A percentile compares a stretch with the other conserved stretches of the same genome.
These are phyloP conservation scores for Letharia columbiana DNA, from an alignment of 495 filamentous ascomycete genomes.

Conservation along the genomic window DNA sequence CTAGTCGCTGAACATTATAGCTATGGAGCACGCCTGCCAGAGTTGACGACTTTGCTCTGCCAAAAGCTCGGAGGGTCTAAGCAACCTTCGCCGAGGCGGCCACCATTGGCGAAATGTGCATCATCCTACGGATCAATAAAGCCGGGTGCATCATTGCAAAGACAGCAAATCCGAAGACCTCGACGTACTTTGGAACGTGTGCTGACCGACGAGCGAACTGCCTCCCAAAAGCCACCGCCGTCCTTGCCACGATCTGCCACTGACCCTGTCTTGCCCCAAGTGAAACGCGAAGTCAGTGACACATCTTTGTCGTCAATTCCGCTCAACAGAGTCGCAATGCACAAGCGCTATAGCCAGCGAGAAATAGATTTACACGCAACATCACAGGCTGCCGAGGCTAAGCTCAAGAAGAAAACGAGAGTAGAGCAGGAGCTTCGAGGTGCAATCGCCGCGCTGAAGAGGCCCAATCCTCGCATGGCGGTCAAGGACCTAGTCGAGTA, in stretches of 20 bases:
- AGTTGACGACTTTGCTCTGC: conserved; percentile 68
- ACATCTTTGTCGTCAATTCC: conserved; percentile 46
- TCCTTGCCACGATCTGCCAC: conserved; percentile 65
- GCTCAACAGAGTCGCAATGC: conserved; percentile 44
- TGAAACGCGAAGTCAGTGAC: conserved; percentile 61
- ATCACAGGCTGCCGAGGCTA: conserved; percentile 52
- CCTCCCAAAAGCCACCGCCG: conserved; percentile 39
- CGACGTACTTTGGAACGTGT: conserved; percentile 59
- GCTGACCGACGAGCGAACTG: conserved; percentile 57
- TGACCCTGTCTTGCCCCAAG: conserved; percentile 42
- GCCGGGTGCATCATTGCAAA: conserved; percentile 50
- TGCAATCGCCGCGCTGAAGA: conserved; percentile 75
- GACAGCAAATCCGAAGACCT: conserved; percentile 41
- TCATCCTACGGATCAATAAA: conserved; percentile 24
- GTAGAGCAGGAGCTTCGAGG: conserved; percentile 61
- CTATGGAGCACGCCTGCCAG: conserved; percentile 75
- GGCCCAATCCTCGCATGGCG: conserved; percentile 75
- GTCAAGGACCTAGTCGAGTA: conserved; percentile 28
- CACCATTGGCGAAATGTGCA: conserved; percentile 37
- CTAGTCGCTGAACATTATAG: conserved; percentile 31
- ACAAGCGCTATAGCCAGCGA: conserved; percentile 53
- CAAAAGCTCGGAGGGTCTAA: conserved; percentile 77
- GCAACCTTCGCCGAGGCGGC: conserved; percentile 52
- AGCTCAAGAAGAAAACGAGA: conserved; percentile 62
- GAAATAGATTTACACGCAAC: conserved; percentile 58